phyloP scores from a whole-genome alignment of 108 stramenopile species.

The Nannochloropsis gaditana region DNA sequence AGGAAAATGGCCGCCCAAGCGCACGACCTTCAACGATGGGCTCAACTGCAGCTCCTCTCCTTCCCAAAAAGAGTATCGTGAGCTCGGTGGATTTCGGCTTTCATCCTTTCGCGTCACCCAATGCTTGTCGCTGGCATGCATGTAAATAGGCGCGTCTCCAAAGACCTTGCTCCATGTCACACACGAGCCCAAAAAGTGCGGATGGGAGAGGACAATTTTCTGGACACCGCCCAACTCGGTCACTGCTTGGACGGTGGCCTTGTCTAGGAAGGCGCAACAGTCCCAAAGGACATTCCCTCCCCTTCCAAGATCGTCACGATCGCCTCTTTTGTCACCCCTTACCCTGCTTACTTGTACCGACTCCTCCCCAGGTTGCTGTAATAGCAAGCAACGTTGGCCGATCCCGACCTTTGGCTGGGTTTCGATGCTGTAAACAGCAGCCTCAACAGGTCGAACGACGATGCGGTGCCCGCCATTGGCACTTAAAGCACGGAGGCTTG shows the following conservation, averaged over 20 bases:
- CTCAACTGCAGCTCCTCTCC: background rate
- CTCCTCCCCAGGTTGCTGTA: background rate
- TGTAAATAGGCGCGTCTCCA: background rate
- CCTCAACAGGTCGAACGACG: background rate
- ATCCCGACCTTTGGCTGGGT: background rate
- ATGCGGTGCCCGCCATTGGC: background rate
- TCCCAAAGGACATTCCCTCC: background rate
- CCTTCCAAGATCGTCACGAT: background rate
- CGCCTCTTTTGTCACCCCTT: background rate
- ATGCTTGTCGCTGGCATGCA: background rate
- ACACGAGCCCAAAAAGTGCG: slow-evolving; percentile 14
- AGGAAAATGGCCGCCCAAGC: slow-evolving; percentile 6
- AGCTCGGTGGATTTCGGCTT: background rate
- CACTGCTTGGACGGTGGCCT: background rate
- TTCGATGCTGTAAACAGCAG: background rate
- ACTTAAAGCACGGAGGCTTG: background rate
- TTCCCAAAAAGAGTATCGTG: background rate
- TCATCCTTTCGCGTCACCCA: background rate
- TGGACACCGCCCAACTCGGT: background rate
- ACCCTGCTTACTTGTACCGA: too few relatives aligned
- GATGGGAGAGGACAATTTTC: slow-evolving; percentile 4
- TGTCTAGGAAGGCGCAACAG: background rate
- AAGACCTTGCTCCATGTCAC: background rate
- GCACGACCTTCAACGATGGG: background rate
- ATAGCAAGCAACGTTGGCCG: background rate